Base-by-base conservation (phyloP, 306 rosid species). In the Casuarina glauca region DNA sequence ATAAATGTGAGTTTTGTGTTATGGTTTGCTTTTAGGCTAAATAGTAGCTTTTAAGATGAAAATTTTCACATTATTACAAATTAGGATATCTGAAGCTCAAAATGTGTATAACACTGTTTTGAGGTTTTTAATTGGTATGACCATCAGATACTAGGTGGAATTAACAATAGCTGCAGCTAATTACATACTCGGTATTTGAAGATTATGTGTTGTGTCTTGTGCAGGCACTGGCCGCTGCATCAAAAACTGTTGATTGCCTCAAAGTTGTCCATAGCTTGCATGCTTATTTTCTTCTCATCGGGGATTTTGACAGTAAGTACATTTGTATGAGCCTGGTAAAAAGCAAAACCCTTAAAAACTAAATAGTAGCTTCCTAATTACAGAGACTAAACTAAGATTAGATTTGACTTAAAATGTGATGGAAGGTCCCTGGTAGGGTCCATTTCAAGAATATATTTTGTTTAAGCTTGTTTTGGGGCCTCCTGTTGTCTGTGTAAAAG, bases 201-300 rank as follows among this genome's bases (percentile, higher is more conserved):
- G 45, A 76, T 50, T 50, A 67, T 76, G 32, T 60, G 64, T 80
- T 48, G 76, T 26, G 32, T 26, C 32, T 26, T 72, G 61, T 81
- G 74, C 91, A 95, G 99, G 99, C 97, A 74, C 73, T 95, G 86
- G 97, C 99, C 69, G 99, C 99, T 38, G 99, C 97, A 80, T 89
- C 99, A 66, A 95, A 93, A 85, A 91, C 99, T 82, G 93, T 95
- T 76, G 99, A 93, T 84, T 90, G 83, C 84, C 95, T 80, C 32
- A 95, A 95, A 82, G 38, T 88, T 85, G 91, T 93, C 78, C 99
- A 95, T 64, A 95, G 97, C 85, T 82, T 95, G 87, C 97, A 95
- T 81, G 87, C 84, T 26, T 90, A 93, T 91, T 95, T 95, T 81
- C 92, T 95, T 84, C 97, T 91, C 7, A 80, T 82, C 20, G 99